These are phyloP conservation scores for Ocimum tenuiflorum DNA, from an alignment of 257 asterid genomes.

Conservation along the genomic window DNA sequence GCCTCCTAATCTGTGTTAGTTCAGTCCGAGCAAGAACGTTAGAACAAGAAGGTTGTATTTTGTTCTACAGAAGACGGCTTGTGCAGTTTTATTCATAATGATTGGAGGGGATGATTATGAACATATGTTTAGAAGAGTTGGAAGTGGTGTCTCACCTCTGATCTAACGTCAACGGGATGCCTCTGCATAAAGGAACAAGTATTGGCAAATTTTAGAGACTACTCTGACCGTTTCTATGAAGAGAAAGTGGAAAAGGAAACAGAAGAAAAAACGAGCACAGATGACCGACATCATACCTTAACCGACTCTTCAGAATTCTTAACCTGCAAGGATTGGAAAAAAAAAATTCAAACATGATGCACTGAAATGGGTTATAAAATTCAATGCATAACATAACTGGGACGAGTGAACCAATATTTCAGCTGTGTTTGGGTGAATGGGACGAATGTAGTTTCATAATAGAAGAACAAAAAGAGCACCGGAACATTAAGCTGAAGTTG, in stretches of 20 bases:
- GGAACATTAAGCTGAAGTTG: not conserved
- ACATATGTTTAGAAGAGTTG: not conserved
- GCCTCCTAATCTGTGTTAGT: slow-evolving; percentile 63
- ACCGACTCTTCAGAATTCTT: slow-evolving; percentile 26
- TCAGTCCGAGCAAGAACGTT: not conserved
- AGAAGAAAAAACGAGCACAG: not conserved
- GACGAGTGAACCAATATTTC: not conserved
- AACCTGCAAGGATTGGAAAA: slow-evolving; percentile 43
- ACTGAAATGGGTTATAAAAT: no score
- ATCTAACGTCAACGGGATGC: slow-evolving; percentile 58
- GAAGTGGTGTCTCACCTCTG: slow-evolving; percentile 56
- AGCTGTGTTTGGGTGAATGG: not conserved
- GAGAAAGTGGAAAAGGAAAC: no score
- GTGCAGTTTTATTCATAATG: not conserved
- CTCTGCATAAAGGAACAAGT: slow-evolving; percentile 34
- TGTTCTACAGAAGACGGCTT: no score
- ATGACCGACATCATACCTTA: slow-evolving; percentile 37
- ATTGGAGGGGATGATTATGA: not conserved
- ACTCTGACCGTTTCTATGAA: no score
- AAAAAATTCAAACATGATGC: no score
- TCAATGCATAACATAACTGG: not conserved
- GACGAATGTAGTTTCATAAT: no score
- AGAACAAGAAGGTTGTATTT: not conserved
- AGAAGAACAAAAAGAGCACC: not conserved
- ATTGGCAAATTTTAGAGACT: not conserved